phyloP scores from a whole-genome alignment of 2,329 filamentous ascomycete genomes.

The Cladosporium sp. region DNA sequence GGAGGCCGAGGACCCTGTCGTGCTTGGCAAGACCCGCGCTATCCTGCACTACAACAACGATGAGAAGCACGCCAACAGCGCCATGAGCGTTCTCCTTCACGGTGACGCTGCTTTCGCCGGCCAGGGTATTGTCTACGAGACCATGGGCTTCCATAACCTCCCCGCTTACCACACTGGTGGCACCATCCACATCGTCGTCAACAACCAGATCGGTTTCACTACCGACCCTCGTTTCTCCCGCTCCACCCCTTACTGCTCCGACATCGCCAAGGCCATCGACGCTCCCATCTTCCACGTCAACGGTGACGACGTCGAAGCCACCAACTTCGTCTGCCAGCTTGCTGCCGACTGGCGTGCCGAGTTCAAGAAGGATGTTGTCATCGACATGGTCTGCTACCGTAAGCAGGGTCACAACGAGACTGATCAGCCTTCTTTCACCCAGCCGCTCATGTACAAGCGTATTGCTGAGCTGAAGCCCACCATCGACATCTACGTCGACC shows the following conservation, averaged over 20 bases:
- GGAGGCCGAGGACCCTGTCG: slow-evolving; percentile 96
- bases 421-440: slow-evolving; percentile 98
- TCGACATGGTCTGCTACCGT: slow-evolving; percentile 97
- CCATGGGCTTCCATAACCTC: slow-evolving; percentile 92
- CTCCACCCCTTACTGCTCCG: slow-evolving; percentile 97
- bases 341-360: slow-evolving; percentile 97
- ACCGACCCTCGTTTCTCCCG: slow-evolving; percentile 96
- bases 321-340: slow-evolving; percentile 97
- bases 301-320: slow-evolving; percentile 93
- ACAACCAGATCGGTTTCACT: slow-evolving; percentile 99
- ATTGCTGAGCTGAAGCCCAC: slow-evolving; percentile 80
- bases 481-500: slow-evolving; percentile 85
- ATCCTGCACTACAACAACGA: slow-evolving; percentile 99
- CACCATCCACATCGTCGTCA: slow-evolving; percentile 94
- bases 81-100: slow-evolving; percentile 94
- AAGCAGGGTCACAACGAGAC: slow-evolving; percentile 99
- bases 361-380: slow-evolving; percentile 97
- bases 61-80: slow-evolving; percentile 79
- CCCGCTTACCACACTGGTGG: slow-evolving; percentile 96
- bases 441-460: slow-evolving; percentile 98
- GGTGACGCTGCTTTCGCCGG: slow-evolving; percentile 96
- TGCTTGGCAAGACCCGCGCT: slow-evolving; percentile 93
- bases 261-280: slow-evolving; percentile 98
- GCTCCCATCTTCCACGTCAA: slow-evolving; percentile 99
- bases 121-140: slow-evolving; percentile 97